phyloP scores from a whole-genome alignment of 2,329 filamentous ascomycete species.

The Metarhizium anisopliae region DNA sequence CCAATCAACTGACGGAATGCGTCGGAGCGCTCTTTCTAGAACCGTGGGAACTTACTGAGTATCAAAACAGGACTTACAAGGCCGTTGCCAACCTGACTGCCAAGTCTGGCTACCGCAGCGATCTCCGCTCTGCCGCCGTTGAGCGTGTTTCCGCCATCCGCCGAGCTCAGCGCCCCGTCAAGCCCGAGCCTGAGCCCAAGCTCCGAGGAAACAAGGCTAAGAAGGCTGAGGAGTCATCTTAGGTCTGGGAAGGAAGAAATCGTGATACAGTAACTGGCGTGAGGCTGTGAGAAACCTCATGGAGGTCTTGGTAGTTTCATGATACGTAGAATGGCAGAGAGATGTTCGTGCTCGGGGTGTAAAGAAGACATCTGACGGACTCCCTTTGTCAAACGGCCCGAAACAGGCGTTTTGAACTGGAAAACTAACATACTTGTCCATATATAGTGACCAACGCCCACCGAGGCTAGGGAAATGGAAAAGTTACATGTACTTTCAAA shows the following conservation, averaged over 20 bases:
- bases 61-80: conserved; percentile 66
- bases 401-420: neutral
- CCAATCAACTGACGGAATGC: neutral
- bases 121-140: conserved; percentile 70
- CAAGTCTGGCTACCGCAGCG: conserved; percentile 76
- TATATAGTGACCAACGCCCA: neutral
- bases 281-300: neutral
- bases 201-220: conserved; percentile 70
- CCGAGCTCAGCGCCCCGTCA: conserved; percentile 67
- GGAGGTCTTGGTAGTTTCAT: neutral
- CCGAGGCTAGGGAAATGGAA: neutral
- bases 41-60: neutral
- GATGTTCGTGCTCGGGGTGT: neutral
- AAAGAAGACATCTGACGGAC: neutral
- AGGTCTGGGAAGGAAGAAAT: conserved; percentile 7
- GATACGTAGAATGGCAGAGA: neutral
- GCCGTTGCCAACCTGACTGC: conserved; percentile 73
- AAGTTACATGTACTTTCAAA: neutral
- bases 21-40: conserved; percentile 8
- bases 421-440: neutral
- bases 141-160: conserved; percentile 81
- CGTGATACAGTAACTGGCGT: neutral
- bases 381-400: neutral
- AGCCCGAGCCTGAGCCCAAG: conserved; percentile 67
- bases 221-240: conserved; percentile 48